Base-by-base conservation (phyloP, 805 yeast species). In the Yarrowia hollandica region DNA sequence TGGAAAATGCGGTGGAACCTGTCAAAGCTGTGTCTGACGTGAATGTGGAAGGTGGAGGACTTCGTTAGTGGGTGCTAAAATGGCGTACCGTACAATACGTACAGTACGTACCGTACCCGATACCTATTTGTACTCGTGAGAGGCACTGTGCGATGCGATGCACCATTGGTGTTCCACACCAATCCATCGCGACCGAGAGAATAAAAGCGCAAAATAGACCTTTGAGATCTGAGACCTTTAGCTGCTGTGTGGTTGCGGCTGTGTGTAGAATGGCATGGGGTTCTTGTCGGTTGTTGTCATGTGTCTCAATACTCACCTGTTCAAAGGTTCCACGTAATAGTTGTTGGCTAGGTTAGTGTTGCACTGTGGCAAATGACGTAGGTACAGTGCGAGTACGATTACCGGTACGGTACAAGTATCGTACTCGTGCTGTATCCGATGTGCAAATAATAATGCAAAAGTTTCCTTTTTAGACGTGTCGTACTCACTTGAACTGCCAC, bases 11-110 rank as follows among this genome's bases (percentile, higher is more conserved):
- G n/a, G 26, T 19, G 26, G 35, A 28, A 30, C 26, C 26, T 44
- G 52, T 21, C 52, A 30, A 25, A 44, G 52, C 14, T 26, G 52
- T 28, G 34, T 44, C 52, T 28, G 35, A 44, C 52, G 34, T 30
- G 35, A 35, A 44, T 28, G 19, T 28, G 35, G 52, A 28, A 44
- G 52, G 52, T 35, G 26, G 48, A 41, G 48, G 26, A 44, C 35
- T 30, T 18, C 8, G 33, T 41, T 11, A 18, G 52, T 44, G 22
- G 25, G 25, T 9, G 52, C 34, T 19, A 44, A 44, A 28, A 42
- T 28, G 25, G 21, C 31, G 12, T 18, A 23, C 44, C 23, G 23
- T n/a, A n/a, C n/a, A n/a, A n/a, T n/a, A n/a, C n/a, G n/a, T n/a
- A n/a, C n/a, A n/a, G n/a, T n/a, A n/a, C n/a, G n/a, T n/a, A n/a